Evolutionary conservation across 2,329 filamentous ascomycete genomes (phyloP), one percentile per base, ranked within the genome.

Genomic region (Aspergillus sp.): DNA sequence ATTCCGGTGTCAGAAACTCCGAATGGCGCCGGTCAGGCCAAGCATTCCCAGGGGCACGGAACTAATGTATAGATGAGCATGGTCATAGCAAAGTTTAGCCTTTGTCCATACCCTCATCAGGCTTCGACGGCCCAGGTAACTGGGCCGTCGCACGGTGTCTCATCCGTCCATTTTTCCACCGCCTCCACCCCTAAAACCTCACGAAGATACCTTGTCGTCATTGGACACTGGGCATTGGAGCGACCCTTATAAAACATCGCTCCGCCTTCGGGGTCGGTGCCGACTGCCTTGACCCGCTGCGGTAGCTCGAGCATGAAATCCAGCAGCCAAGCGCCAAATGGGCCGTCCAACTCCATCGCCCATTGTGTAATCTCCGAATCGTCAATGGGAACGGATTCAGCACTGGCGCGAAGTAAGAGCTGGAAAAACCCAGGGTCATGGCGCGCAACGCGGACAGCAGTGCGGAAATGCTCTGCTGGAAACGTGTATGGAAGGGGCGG

Each of bases 341-440:
- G 52, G 30, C 65, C 64, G 31, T 66, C 64, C 3, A 69, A 51
- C 7, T 72, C 66, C 52, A 78, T 69, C 0, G 70, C 72, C 77
- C 77, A 80, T 48, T 72, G 65, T 1, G 73, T 77, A 23, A 80
- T 70, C 31, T 77, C 73, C 0, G 71, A 45, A 4, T 75, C 73
- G 46, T 78, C 70, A 2, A 66, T 38, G 1, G 78, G 78, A 6
- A 79, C 58, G 5, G 76, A 79, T 52, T 79, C 76, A 0, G 78
- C 74, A 47, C 69, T 76, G 11, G 76, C 70, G 43, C 77, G 77
- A 4, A 80, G 41, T 7, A 80, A 69, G 4, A 72, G 58, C 46
- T 72, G 66, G 22, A 80, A 74, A 23, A 76, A 65, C 0, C 65
- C 60, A 1, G 68, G 57, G 38, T 74, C 69, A 8, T 70, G 55